A percentile compares a stretch with the other conserved stretches of the same genome.
These are phyloP conservation scores for Botrytis porri DNA, from an alignment of 2,329 filamentous ascomycete genomes.

Conservation along the genomic window DNA sequence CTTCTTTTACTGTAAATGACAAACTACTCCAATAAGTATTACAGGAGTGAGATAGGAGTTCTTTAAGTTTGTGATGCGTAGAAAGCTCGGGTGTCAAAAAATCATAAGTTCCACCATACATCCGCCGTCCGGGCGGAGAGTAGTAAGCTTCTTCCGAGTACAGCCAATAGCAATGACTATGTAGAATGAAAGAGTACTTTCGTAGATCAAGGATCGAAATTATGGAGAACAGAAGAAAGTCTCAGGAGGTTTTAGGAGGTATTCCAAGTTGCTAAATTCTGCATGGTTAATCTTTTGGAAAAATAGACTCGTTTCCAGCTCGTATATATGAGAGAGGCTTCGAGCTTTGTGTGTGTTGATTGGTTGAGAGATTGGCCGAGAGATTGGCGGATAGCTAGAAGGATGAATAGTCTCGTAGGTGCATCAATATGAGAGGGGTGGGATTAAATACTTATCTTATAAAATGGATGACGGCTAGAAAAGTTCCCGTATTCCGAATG, in stretches of 20 bases:
- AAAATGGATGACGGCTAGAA: not conserved
- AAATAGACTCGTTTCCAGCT: not conserved
- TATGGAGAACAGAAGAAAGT: not conserved
- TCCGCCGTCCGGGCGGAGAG: not conserved
- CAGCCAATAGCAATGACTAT: not conserved
- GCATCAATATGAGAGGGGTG: not conserved
- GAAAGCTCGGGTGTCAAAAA: not conserved
- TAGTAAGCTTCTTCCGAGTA: not conserved
- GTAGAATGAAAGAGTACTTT: not conserved
- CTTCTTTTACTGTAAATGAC: not conserved
- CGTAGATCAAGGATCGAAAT: not conserved
- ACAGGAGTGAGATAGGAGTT: not conserved
- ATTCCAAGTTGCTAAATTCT: not conserved
- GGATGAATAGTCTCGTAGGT: not conserved
- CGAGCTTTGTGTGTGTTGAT: not conserved
- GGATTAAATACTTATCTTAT: accelerated
- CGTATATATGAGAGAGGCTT: not conserved
- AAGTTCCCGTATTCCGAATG: conserved; percentile 4
- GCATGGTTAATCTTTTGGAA: not conserved
- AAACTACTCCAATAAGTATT: too few relatives aligned
- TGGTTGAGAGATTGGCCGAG: not conserved
- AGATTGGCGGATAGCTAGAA: not conserved
- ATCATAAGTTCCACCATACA: not conserved
- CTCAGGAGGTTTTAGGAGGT: not conserved
- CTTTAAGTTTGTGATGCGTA: not conserved